Evolutionary conservation across 441 rosid species (phyloP).

Genomic region (Populus trichocarpa): DNA sequence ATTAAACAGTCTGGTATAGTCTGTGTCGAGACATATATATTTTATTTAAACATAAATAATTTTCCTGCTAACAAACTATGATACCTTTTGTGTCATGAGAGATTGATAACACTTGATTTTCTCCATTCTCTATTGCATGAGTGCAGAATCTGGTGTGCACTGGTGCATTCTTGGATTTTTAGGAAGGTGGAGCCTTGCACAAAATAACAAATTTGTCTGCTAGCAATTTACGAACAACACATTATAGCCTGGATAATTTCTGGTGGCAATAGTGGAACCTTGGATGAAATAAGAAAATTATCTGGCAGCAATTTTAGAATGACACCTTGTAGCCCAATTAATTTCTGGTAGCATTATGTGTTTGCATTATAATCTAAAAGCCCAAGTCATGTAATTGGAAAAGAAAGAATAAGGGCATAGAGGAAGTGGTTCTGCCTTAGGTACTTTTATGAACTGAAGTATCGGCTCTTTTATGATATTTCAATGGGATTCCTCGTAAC

Average conservation of each 20-base stretch:
- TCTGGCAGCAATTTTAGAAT: background rate
- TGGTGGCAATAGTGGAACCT: background rate
- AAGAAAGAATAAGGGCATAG: background rate
- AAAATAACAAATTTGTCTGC: background rate
- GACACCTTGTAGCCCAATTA: background rate
- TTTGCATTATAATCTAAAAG: background rate
- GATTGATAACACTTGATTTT: background rate
- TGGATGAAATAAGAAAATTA: background rate
- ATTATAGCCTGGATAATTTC: background rate
- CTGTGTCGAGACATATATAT: background rate
- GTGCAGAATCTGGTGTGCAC: background rate
- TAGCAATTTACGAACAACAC: background rate
- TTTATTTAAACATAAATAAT: background rate
- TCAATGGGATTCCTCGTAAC: background rate
- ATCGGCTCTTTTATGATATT: background rate
- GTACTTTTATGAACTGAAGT: background rate
- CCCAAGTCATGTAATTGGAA: background rate
- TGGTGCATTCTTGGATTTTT: background rate
- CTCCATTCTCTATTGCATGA: background rate
- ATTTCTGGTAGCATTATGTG: background rate
- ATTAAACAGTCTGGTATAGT: background rate
- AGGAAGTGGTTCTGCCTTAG: background rate
- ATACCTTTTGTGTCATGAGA: background rate
- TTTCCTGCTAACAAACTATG: background rate
- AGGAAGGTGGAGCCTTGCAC: background rate